Evolutionary conservation across 2,329 filamentous ascomycete genomes (phyloP), one percentile per base, ranked within the genome.

Genomic region (Xylariaceae sp.): DNA sequence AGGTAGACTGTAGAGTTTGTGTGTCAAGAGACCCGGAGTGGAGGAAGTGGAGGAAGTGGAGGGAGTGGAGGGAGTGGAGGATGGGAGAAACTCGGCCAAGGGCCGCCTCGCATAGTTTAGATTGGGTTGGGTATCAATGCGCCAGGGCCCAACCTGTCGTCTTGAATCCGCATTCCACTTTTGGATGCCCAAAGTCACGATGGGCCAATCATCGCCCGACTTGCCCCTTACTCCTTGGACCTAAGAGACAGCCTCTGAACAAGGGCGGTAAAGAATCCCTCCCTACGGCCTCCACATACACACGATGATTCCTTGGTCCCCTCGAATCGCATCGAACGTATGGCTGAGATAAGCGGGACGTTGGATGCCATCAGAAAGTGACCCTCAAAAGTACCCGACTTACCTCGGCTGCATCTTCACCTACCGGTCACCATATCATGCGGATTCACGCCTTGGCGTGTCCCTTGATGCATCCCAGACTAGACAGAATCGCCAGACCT

Each of bases 101-200:
- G 35, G 12, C 39, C 47, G 48, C 52, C 53, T 56, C 41, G 37
- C 31, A 11, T 39, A 48, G 51, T 48, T 19, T 50, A 51, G 48
- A 34, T 54, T 55, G 50, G 56, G 69, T 76, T 73, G 73, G 74
- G 74, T 73, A 75, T 67, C 71, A 70, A 76, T 73, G 73, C 74
- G 68, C 71, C 60, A 61, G 63, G 60, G 71, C 72, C 73, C 67
- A 69, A 71, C 56, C 30, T 19, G 19, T 35, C 39, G 32, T 51
- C 47, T 54, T 42, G 42, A 19, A 47, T 51, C 62, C 56, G 56
- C 54, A 56, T 59, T 60, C 58, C 58, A 60, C 58, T 56, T 63
- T 64, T 64, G 57, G 67, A 58, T 68, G 66, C 66, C 67, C 61
- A 65, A 60, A 50, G 49, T 26, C 27, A 6, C 12, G 26, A 41